Conservation (phyloP, 2,329 filamentous ascomycete genomes). For the Botrytis tulipae region DNA sequence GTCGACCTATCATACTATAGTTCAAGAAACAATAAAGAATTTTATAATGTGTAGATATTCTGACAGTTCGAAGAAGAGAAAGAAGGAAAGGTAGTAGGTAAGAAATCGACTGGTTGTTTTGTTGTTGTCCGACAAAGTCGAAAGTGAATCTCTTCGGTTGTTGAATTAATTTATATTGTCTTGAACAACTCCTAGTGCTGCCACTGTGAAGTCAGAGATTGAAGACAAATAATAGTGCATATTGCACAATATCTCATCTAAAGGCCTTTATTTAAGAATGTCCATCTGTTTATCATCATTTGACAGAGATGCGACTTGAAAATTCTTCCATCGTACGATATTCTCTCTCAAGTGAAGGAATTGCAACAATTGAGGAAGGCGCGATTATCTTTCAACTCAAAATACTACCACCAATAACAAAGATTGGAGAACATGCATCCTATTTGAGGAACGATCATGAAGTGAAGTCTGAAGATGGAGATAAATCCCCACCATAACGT, state of each 20-base stretch:
- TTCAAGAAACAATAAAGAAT: background rate
- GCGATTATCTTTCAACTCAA: background rate
- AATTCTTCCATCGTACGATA: background rate
- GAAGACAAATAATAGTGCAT: background rate
- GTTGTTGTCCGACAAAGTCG: background rate
- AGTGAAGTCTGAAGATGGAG: background rate
- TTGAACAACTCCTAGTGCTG: background rate
- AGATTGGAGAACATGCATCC: background rate
- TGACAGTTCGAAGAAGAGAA: background rate
- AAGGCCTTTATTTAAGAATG: background rate
- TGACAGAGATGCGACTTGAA: background rate
- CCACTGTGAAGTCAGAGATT: background rate
- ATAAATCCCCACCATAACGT: background rate
- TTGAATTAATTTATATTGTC: background rate
- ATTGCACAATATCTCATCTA: background rate
- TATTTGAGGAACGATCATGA: background rate
- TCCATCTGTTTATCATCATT: background rate
- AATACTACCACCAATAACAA: background rate
- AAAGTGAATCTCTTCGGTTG: background rate
- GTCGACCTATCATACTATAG: background rate
- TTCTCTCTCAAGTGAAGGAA: background rate
- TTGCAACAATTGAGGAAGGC: background rate
- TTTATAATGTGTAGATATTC: background rate
- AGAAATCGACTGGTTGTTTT: background rate
- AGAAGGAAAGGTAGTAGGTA: background rate